Base-by-base conservation (phyloP, 2,329 filamentous ascomycete species). In the Penicillium decumbens region DNA sequence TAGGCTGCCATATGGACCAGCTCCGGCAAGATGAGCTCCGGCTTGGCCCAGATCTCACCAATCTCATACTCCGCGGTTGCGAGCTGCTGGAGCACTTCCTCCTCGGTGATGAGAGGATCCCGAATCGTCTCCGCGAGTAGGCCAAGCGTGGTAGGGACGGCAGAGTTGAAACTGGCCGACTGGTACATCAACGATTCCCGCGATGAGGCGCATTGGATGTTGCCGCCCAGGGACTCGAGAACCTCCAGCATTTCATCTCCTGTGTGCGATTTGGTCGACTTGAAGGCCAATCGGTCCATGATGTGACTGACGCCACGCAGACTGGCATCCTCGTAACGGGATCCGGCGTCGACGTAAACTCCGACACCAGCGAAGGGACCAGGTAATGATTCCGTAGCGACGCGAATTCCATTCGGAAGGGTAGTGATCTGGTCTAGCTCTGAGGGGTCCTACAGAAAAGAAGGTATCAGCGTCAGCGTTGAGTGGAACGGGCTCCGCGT, bases 101-200 rank as follows among this genome's bases (percentile, higher is more conserved):
- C 83, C 24, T 95, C 87, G 7, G 89, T 95, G 58, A 97, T 86
- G 47, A 80, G 71, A 5, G 93, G 89, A 58, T 95, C 82, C 50
- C 89, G 86, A 55, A 98, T 95, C 28, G 93, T 97, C 70, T 98
- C 93, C 51, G 93, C 92, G 35, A 98, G 81, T 15, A 98, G 74
- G 27, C 80, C 89, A 23, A 95, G 82, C 10, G 92, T 89, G 7
- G 83, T 83, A 6, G 88, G 85, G 7, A 98, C 90, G 15, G 89
- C 86, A 24, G 85, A 86, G 76, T 98, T 98, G 81, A 98, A 98
- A 27, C 91, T 96, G 24, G 93, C 93, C 1, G 90, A 89, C 72
- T 98, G 93, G 76, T 98, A 98, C 93, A 98, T 98, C 74, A 98
- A 82, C 49, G 89, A 89, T 73, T 98, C 93, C 57, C 93, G 81